Percentiles rank a stretch among this genome's conserved stretches.
phyloP scores from a whole-genome alignment of 768 basidiomycete genomes.

The Mycena rebaudengoi region DNA sequence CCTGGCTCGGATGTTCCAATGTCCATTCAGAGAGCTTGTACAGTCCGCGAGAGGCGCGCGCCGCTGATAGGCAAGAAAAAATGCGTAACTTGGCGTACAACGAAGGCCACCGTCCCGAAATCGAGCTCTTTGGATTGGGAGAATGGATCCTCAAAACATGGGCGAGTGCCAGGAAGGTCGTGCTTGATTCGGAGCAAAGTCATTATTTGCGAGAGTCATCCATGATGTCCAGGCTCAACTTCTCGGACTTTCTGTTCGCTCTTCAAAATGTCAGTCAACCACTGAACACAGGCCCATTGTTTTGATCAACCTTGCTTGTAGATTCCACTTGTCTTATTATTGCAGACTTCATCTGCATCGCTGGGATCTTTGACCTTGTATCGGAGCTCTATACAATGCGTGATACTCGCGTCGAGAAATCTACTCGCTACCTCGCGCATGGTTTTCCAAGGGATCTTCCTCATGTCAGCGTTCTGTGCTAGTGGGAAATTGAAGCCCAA shows the following conservation, averaged over 20 bases:
- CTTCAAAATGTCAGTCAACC: slow-evolving; percentile 72
- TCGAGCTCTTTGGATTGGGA: slow-evolving; percentile 82
- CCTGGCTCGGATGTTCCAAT: slow-evolving; percentile 54
- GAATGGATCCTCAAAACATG: slow-evolving; percentile 87
- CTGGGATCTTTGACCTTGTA: slow-evolving; percentile 86
- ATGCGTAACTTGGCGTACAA: slow-evolving; percentile 80
- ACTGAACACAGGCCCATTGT: slow-evolving; percentile 28
- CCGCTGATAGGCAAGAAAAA: slow-evolving; percentile 75
- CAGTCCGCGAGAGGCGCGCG: slow-evolving; percentile 65
- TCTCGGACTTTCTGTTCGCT: slow-evolving; percentile 69
- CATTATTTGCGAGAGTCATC: slow-evolving; percentile 52
- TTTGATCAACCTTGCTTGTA: slow-evolving; percentile 41
- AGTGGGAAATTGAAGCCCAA: slow-evolving; percentile 75
- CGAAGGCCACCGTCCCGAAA: slow-evolving; percentile 80
- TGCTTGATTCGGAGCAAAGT: slow-evolving; percentile 64
- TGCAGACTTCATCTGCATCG: slow-evolving; percentile 76
- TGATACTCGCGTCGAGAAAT: slow-evolving; percentile 71
- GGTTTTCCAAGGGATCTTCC: slow-evolving; percentile 87
- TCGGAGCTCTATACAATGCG: slow-evolving; percentile 77
- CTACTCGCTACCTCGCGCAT: slow-evolving; percentile 70
- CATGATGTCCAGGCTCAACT: slow-evolving; percentile 63
- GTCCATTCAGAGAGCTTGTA: slow-evolving; percentile 54
- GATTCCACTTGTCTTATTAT: slow-evolving; percentile 79
- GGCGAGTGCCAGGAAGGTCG: slow-evolving; percentile 68
- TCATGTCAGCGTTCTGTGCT: slow-evolving; percentile 87